Evolutionary conservation across 2,329 filamentous ascomycete species (phyloP).

Genomic region (Westerdykella sp.): DNA sequence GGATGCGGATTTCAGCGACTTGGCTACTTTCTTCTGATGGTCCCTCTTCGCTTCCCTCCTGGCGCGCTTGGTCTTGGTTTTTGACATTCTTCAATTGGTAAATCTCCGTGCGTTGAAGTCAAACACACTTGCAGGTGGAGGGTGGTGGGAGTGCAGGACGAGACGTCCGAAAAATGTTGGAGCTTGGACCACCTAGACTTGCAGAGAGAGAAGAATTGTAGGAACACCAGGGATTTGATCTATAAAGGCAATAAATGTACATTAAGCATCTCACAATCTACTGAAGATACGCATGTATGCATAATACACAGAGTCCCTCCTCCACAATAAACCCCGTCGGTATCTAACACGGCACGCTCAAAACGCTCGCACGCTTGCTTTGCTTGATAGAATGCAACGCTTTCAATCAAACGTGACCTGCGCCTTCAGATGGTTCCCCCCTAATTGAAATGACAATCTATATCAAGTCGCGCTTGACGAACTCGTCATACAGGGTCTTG

Average conservation of each 20-base stretch:
- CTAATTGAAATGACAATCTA: conserved; percentile 43
- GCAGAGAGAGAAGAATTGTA: too few species aligned
- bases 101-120: background rate
- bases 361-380: too few species aligned
- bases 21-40: conserved; percentile 12
- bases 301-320: conserved; percentile 4
- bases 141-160: background rate
- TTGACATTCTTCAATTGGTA: conserved; percentile 21
- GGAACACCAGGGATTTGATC: too few species aligned
- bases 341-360: background rate
- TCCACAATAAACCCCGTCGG: conserved; percentile 15
- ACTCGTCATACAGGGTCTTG: conserved; percentile 90
- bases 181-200: conserved; percentile 19
- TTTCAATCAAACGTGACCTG: conserved; percentile 1
- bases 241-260: too few species aligned
- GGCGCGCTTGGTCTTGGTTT: conserved; percentile 29
- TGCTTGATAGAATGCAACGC: background rate
- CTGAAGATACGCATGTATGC: too few species aligned
- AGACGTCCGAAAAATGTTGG: conserved; percentile 6
- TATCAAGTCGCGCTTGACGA: conserved; percentile 91
- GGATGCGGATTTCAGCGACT: conserved; percentile 4
- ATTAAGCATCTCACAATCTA: too few species aligned
- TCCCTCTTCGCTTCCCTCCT: conserved; percentile 32
- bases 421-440: conserved; percentile 13
- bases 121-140: background rate